Percentiles rank a stretch among this genome's conserved stretches.
These are phyloP conservation scores for Priceomyces carsonii DNA, from an alignment of 805 yeast species.

Conservation along the genomic window DNA sequence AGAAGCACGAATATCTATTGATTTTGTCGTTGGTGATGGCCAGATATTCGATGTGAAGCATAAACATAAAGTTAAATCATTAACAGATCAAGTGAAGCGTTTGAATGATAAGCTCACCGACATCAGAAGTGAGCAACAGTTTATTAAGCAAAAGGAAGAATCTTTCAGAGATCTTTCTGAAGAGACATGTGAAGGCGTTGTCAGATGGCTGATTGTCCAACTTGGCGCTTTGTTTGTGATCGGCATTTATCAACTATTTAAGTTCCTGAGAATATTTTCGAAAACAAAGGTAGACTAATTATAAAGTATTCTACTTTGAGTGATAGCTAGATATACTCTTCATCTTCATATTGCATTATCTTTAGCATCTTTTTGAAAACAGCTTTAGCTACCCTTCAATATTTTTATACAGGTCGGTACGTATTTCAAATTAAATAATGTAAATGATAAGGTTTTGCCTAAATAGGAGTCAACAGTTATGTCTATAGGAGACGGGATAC, in stretches of 20 bases:
- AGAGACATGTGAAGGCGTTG: slow-evolving; percentile 20
- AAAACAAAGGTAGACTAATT: slow-evolving; percentile 11
- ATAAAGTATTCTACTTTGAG: too few species aligned
- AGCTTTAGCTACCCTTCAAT: too few species aligned
- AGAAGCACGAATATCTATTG: slow-evolving; percentile 18
- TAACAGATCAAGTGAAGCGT: slow-evolving; percentile 56
- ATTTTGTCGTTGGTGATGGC: slow-evolving; percentile 24
- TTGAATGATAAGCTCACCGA: slow-evolving; percentile 58
- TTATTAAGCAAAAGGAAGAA: slow-evolving; percentile 28
- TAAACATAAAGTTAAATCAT: slow-evolving; percentile 48
- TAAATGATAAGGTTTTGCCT: too few species aligned
- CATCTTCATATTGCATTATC: too few species aligned
- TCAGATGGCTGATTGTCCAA: slow-evolving; percentile 23
- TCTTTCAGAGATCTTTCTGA: slow-evolving; percentile 26
- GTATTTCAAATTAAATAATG: too few species aligned
- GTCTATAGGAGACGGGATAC: too few species aligned
- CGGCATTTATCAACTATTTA: slow-evolving; percentile 21
- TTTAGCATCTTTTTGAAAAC: too few species aligned
- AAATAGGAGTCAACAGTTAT: too few species aligned
- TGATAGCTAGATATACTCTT: too few species aligned
- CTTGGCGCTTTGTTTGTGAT: slow-evolving; percentile 14
- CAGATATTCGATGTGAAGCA: slow-evolving; percentile 30
- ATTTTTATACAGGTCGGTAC: too few species aligned
- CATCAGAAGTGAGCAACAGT: slow-evolving; percentile 64
- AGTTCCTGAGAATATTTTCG: slow-evolving; percentile 17